Conservation (phyloP, 768 basidiomycete genomes). For the Termitomyces sp. region DNA sequence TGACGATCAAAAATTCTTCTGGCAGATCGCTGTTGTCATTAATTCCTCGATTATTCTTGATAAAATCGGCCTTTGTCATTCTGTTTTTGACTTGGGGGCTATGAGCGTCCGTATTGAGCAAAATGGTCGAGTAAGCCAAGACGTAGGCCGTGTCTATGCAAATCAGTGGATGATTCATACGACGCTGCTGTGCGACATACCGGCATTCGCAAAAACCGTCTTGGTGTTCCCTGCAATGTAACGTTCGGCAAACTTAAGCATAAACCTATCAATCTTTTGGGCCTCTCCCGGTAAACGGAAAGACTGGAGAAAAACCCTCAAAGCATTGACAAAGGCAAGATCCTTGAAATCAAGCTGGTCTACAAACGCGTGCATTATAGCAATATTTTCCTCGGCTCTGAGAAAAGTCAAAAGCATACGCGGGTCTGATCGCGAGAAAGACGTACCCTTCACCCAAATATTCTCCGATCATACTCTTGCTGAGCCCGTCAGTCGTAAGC, state of each 20-base stretch:
- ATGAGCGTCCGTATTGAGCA: conserved; percentile 97
- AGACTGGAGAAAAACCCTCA: conserved; percentile 86
- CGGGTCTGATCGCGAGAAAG: background rate
- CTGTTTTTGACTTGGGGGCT: conserved; percentile 91
- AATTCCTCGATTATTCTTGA: conserved; percentile 95
- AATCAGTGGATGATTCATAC: background rate
- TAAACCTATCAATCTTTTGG: conserved; percentile 98
- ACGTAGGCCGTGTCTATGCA: conserved; percentile 84
- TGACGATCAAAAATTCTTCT: conserved; percentile 69
- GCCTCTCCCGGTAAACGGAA: conserved; percentile 97
- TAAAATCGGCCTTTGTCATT: conserved; percentile 89
- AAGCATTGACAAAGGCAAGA: conserved; percentile 79
- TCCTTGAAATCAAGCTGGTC: conserved; percentile 86
- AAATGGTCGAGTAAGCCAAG: conserved; percentile 88
- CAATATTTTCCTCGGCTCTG: conserved; percentile 86
- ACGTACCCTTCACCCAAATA: conserved; percentile 95
- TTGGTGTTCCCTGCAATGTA: conserved; percentile 87
- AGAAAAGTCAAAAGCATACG: background rate
- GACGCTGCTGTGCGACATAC: conserved; percentile 33
- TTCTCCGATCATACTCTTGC: conserved; percentile 95
- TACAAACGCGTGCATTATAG: conserved; percentile 97
- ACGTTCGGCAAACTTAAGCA: conserved; percentile 98
- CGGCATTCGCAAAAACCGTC: conserved; percentile 90
- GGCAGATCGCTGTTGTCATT: conserved; percentile 88
- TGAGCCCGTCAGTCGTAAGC: conserved; percentile 84